phyloP scores from a whole-genome alignment of 148 eudicot species.

The Amaranthus cruentus region DNA sequence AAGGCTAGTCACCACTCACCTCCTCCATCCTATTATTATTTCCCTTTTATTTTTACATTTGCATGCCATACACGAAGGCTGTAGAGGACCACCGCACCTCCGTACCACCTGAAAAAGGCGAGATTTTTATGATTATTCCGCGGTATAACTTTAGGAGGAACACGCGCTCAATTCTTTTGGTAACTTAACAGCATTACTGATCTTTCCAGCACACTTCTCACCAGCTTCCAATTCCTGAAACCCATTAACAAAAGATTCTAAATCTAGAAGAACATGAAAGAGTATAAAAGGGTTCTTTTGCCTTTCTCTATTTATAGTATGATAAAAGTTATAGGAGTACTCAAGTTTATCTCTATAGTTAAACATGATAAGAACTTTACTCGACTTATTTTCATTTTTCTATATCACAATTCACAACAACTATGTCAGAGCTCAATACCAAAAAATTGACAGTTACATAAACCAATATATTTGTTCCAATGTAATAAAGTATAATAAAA shows the following conservation, averaged over 20 bases:
- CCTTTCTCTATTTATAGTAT: not conserved
- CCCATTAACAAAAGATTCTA: not conserved
- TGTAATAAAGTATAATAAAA: not conserved
- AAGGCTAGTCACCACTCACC: not conserved
- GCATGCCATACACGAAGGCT: not conserved
- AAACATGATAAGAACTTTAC: too few species aligned
- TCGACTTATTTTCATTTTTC: too few species aligned
- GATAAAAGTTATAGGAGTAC: too few species aligned
- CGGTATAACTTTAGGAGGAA: not conserved
- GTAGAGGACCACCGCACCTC: not conserved
- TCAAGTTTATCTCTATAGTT: too few species aligned
- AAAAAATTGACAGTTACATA: too few species aligned
- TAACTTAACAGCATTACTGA: not conserved
- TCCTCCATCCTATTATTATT: not conserved
- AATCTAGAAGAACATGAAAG: not conserved
- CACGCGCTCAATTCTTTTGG: not conserved
- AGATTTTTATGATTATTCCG: not conserved
- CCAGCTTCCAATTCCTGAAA: conserved; percentile 9
- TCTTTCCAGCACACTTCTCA: not conserved
- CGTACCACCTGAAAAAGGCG: not conserved
- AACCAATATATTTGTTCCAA: too few species aligned
- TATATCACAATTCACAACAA: too few species aligned
- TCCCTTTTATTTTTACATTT: not conserved
- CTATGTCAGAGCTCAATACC: too few species aligned
- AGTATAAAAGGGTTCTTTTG: not conserved